Percentiles rank a stretch among this genome's conserved stretches.
These are phyloP conservation scores for Chaetomium tenue DNA, from an alignment of 495 filamentous ascomycete genomes.

Conservation along the genomic window DNA sequence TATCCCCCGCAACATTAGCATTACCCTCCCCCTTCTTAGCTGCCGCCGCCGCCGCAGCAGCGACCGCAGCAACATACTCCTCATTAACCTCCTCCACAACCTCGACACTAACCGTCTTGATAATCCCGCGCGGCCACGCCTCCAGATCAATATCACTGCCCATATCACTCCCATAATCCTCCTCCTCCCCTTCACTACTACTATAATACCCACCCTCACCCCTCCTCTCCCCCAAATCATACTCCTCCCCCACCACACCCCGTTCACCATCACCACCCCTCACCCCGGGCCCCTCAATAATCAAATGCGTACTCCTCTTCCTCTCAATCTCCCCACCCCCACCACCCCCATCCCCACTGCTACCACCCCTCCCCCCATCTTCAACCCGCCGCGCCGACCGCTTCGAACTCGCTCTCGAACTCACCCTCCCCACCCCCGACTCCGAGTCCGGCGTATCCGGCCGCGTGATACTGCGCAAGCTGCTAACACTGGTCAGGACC, in stretches of 20 bases:
- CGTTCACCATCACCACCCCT: not conserved
- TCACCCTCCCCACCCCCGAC: not conserved
- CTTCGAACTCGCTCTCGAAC: not conserved
- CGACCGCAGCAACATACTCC: slow-evolving; percentile 18
- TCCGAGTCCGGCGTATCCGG: not conserved
- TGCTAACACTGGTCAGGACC: slow-evolving; percentile 14
- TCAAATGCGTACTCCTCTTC: not conserved
- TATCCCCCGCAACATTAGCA: slow-evolving; percentile 6
- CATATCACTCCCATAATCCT: not conserved
- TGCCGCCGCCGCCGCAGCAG: not conserved
- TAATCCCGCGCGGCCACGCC: slow-evolving; percentile 39
- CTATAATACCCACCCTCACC: not conserved
- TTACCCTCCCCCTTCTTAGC: not conserved
- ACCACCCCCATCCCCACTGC: not conserved
- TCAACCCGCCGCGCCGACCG: too few relatives aligned
- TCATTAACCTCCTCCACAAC: slow-evolving; percentile 38
- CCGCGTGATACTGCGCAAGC: slow-evolving; percentile 21
- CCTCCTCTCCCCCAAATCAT: slow-evolving; percentile 17
- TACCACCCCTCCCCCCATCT: too few relatives aligned
- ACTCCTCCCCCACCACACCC: not conserved
- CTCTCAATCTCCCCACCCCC: not conserved
- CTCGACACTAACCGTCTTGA: slow-evolving; percentile 44
- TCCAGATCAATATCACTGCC: slow-evolving; percentile 27
- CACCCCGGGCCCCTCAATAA: not conserved
- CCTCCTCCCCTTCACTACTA: not conserved